phyloP scores from a whole-genome alignment of 2,329 filamentous ascomycete genomes.

The Clonostachys chloroleuca region DNA sequence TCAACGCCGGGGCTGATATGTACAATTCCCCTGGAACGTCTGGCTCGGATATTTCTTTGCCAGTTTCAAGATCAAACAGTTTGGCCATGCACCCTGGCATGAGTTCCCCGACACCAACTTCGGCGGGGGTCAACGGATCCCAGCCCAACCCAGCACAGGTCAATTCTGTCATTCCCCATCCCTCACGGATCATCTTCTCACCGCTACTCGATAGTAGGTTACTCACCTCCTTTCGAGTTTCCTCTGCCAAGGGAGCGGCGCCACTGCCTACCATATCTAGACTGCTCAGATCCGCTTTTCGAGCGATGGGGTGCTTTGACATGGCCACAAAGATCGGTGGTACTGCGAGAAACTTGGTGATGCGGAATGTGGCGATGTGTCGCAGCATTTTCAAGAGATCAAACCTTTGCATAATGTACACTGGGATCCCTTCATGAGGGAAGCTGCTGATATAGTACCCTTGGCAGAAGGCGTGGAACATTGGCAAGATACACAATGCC shows the following conservation, averaged over 20 bases:
- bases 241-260: constrained; percentile 63
- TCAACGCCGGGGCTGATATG: constrained; percentile 67
- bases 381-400: constrained; percentile 70
- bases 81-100: constrained; percentile 2
- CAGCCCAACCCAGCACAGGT: constrained; percentile 69
- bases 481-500: constrained; percentile 54
- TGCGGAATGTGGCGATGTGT: constrained; percentile 61
- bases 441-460: constrained; percentile 62
- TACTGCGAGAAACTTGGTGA: constrained; percentile 64
- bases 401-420: constrained; percentile 77
- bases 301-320: constrained; percentile 64
- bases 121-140: constrained; percentile 66
- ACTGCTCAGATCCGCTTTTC: constrained; percentile 64
- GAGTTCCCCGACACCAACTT: constrained; percentile 1
- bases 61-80: constrained; percentile 34
- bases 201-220: constrained; percentile 33
- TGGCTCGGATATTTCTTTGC: constrained; percentile 35
- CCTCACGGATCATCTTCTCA: constrained; percentile 55
- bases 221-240: constrained; percentile 37
- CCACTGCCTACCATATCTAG: constrained; percentile 57
- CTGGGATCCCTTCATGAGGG: constrained; percentile 52
- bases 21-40: constrained; percentile 61
- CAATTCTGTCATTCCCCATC: constrained; percentile 84
- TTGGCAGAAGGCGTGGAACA: constrained; percentile 74
- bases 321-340: constrained; percentile 73